phyloP scores from a whole-genome alignment of 1,284 basidiomycete species.

The Ustilago loliicola region DNA sequence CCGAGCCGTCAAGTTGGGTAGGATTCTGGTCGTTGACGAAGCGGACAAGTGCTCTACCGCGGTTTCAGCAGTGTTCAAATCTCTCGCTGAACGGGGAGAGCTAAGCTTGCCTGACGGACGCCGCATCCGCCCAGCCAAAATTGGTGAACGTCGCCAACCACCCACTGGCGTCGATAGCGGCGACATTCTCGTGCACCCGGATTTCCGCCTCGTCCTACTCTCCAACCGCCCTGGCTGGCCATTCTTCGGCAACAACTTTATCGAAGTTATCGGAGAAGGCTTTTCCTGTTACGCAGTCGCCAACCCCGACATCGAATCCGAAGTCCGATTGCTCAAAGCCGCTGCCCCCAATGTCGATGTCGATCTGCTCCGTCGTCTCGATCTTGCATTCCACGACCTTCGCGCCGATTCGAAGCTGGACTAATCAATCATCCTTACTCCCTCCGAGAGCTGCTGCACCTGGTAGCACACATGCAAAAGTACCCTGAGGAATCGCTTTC shows the following conservation, averaged over 20 bases:
- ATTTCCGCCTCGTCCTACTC: slow-evolving; percentile 71
- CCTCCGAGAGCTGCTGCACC: slow-evolving; percentile 70
- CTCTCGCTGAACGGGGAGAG: slow-evolving; percentile 70
- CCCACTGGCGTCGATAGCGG: slow-evolving; percentile 17
- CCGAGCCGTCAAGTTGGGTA: slow-evolving; percentile 67
- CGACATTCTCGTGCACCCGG: slow-evolving; percentile 67
- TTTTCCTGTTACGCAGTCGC: slow-evolving; percentile 69
- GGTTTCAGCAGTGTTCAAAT: slow-evolving; percentile 70
- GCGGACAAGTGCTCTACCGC: slow-evolving; percentile 71
- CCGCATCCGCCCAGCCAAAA: slow-evolving; percentile 56
- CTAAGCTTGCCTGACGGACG: slow-evolving; percentile 70
- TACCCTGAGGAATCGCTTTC: slow-evolving; percentile 70
- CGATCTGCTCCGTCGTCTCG: slow-evolving; percentile 65
- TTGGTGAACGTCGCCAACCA: slow-evolving; percentile 12
- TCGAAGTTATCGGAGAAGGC: slow-evolving; percentile 69
- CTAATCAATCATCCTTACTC: slow-evolving; percentile 70
- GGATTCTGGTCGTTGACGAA: slow-evolving; percentile 71
- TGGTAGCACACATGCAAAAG: slow-evolving; percentile 70
- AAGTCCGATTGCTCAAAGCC: slow-evolving; percentile 67
- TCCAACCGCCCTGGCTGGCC: slow-evolving; percentile 71
- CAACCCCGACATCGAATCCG: slow-evolving; percentile 70
- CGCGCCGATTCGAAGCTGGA: slow-evolving; percentile 68
- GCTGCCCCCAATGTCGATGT: slow-evolving; percentile 65
- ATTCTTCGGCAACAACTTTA: slow-evolving; percentile 69
- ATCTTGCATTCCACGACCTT: slow-evolving; percentile 70